Conservation (phyloP, 495 filamentous ascomycete genomes). For the Parathielavia appendiculata region DNA sequence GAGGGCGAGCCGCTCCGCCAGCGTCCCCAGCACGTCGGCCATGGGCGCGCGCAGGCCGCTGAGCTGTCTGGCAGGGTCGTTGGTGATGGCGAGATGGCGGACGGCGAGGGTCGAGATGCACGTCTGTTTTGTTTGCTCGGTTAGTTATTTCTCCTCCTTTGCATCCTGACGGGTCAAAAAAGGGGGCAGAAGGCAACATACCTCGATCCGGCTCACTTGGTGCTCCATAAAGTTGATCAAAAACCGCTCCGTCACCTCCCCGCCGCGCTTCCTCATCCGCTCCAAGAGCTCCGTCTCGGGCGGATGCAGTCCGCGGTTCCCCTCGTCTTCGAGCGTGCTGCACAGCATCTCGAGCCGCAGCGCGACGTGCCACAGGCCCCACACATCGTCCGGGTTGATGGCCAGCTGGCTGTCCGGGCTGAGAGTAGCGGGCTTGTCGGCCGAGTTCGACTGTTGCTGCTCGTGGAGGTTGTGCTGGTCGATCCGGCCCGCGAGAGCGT, state of each 20-base stretch:
- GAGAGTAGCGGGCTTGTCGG: conserved; percentile 43
- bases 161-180: neutral
- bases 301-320: conserved; percentile 51
- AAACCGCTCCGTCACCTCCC: conserved; percentile 81
- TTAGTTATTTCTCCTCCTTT: neutral
- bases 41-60: conserved; percentile 50
- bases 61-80: conserved; percentile 34
- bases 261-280: conserved; percentile 74
- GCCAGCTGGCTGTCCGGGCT: conserved; percentile 51
- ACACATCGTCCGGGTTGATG: conserved; percentile 77
- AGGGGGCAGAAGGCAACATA: conserved; percentile 40
- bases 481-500: conserved; percentile 75
- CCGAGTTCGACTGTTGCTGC: conserved; percentile 10
- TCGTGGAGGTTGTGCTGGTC: conserved; percentile 55
- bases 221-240: conserved; percentile 85
- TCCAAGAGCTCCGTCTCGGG: conserved; percentile 78
- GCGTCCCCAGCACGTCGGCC: conserved; percentile 38
- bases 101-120: conserved; percentile 56
- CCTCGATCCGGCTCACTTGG: conserved; percentile 91
- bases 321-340: conserved; percentile 68
- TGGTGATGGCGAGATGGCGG: conserved; percentile 55
- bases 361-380: conserved; percentile 84
- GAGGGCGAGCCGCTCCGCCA: conserved; percentile 42
- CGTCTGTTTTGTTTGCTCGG: neutral
- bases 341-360: conserved; percentile 89